Base-by-base conservation (phyloP, 306 rosid species). In the Gynostemma pentaphyllum region DNA sequence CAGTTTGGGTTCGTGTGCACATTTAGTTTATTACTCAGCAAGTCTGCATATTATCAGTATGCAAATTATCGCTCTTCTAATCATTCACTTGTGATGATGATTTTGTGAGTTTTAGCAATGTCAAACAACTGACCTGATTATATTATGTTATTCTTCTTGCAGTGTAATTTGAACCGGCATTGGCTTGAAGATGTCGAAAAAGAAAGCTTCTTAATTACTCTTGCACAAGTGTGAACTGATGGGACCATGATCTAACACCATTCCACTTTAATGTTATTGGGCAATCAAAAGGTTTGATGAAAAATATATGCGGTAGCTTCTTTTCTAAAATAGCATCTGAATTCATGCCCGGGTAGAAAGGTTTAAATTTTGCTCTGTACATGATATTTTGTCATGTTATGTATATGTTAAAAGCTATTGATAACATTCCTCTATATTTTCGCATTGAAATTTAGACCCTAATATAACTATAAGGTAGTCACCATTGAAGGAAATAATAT, bases 151-250 rank as follows among this genome's bases (percentile, higher is more conserved):
- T 60, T 27, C 47, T 39, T 60, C 34, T 13, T 39, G 65, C 48
- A 39, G 65, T 47, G 39, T 22, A 37, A 21, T 18, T 37, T 59
- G 2, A 37, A 56, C 9, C 29, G 44, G 22, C 2, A 56, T 42
- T 56, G 28, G 45, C 45, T 16, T 56, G 63, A 32, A 32, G 63
- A 56, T 28, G 26, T 29, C 30, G 62, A 57, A 57, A 45, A 34
- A 16, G 29, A 34, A 57, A 21, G 32, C 47, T 37, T 59, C 65
- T 59, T 59, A 37, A 14, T 22, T 57, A 59, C 30, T 22, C 64
- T 5, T 12, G 18, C 2, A 59, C 30, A 5, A 18, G 37, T 12
- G 47, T 23, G 18, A 22, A 59, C 18, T 59, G 65, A 59, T 59
- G 10, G 47, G 46, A 37, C 48, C 19, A 21, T 60, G 65, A 21